These are phyloP conservation scores for Lodderomyces elongisporus DNA, from an alignment of 1,139 yeast genomes.

Conservation along the genomic window DNA sequence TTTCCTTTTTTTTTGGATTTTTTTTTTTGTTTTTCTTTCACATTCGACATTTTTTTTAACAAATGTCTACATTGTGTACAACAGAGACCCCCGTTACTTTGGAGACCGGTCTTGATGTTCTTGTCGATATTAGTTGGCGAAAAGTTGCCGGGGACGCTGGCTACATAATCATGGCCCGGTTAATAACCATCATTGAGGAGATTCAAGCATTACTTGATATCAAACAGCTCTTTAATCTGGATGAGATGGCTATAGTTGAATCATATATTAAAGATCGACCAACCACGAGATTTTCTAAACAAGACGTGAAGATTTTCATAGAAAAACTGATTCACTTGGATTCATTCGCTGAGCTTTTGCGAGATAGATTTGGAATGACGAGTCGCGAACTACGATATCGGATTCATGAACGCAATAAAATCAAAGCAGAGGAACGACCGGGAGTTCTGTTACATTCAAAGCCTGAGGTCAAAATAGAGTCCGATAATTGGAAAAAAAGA, in stretches of 20 bases:
- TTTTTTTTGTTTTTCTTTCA: no score
- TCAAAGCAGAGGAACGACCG: no score
- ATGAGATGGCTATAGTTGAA: conserved; percentile 23
- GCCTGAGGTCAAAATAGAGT: no score
- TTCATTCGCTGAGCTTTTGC: conserved; percentile 22
- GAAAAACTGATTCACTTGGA: conserved; percentile 22
- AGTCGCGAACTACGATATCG: conserved; percentile 6
- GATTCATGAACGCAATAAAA: no score
- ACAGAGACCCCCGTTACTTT: background rate
- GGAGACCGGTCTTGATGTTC: background rate
- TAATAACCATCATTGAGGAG: conserved; percentile 25
- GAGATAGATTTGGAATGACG: conserved; percentile 21
- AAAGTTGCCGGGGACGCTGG: no score
- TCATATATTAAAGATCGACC: conserved; percentile 27
- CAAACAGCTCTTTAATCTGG: conserved; percentile 19
- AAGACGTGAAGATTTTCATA: conserved; percentile 27
- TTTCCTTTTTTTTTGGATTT: no score
- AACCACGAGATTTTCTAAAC: conserved; percentile 21
- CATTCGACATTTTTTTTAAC: no score
- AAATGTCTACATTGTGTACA: no score
- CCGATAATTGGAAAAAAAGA: no score
- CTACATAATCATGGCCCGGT: no score
- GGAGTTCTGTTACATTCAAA: no score
- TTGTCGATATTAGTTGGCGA: background rate
- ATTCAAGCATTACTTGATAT: conserved; percentile 22